Evolutionary conservation across 331 rosid species (phyloP).

Genomic region (Quercus lobata): DNA sequence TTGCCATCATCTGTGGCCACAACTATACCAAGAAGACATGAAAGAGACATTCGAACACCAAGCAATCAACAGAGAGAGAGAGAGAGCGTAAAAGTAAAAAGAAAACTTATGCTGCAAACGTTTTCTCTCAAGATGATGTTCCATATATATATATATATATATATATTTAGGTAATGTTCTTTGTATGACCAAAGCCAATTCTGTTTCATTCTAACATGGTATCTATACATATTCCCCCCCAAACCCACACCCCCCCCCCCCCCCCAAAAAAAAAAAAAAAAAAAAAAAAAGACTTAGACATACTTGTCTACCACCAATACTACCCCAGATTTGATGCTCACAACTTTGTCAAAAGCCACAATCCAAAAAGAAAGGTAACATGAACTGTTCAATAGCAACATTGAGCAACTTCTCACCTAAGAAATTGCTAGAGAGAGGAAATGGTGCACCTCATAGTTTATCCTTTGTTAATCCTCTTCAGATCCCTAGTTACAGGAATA

Average conservation of each 20-base stretch:
- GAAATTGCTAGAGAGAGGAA: background rate
- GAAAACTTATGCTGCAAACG: background rate
- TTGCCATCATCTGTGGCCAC: constrained; percentile 95
- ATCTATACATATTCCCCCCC: no score
- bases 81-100: no score
- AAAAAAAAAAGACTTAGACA: background rate
- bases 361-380: constrained; percentile 13
- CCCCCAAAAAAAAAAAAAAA: no score
- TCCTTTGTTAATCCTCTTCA: background rate
- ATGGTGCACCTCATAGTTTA: background rate
- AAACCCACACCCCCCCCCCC: no score
- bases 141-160: no score
- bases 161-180: no score
- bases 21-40: constrained; percentile 40
- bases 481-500: background rate
- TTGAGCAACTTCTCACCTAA: background rate
- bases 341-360: background rate
- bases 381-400: background rate
- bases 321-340: background rate
- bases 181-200: no score
- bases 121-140: constrained; percentile 7
- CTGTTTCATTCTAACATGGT: no score
- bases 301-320: background rate
- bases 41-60: constrained; percentile 15
- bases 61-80: constrained; percentile 1